phyloP scores from a whole-genome alignment of 805 yeast species.

The Starmerella gropengiesseri region DNA sequence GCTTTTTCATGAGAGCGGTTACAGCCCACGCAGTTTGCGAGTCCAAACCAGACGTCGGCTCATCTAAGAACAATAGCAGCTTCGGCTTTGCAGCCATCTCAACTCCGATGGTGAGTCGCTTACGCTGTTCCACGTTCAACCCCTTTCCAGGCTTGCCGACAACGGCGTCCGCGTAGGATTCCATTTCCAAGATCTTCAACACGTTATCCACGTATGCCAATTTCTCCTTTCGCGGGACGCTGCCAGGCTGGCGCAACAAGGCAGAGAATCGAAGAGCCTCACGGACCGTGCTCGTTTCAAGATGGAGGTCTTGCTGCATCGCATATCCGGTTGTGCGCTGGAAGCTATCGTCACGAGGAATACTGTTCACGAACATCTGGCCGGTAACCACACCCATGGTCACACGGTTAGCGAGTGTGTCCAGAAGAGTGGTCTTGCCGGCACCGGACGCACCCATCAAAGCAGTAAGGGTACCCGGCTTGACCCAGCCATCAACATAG shows the following conservation, averaged over 20 bases:
- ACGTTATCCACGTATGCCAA: constrained; percentile 58
- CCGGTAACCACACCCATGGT: constrained; percentile 62
- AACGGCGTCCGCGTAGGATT: constrained; percentile 60
- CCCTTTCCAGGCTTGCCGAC: constrained; percentile 71
- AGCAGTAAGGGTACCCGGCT: constrained; percentile 73
- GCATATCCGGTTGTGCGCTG: constrained; percentile 71
- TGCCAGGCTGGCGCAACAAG: constrained; percentile 54
- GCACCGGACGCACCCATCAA: constrained; percentile 84
- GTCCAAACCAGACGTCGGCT: constrained; percentile 66
- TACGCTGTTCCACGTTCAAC: constrained; percentile 56
- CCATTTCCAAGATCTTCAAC: constrained; percentile 57
- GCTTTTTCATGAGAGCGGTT: constrained; percentile 52
- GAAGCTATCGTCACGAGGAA: constrained; percentile 51
- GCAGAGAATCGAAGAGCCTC: constrained; percentile 68
- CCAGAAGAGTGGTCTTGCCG: constrained; percentile 69
- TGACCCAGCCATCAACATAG: constrained; percentile 58
- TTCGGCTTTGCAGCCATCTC: constrained; percentile 62
- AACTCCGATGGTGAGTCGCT: constrained; percentile 59
- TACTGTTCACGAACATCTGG: constrained; percentile 62
- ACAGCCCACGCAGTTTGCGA: constrained; percentile 57
- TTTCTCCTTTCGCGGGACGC: constrained; percentile 48
- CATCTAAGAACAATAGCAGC: constrained; percentile 51
- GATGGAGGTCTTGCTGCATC: constrained; percentile 71
- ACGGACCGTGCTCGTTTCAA: constrained; percentile 58
- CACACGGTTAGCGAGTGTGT: constrained; percentile 61